Percentiles rank a stretch among this genome's conserved stretches.
Conservation (phyloP, 75 land plant genomes). For the Azolla pinnata region DNA sequence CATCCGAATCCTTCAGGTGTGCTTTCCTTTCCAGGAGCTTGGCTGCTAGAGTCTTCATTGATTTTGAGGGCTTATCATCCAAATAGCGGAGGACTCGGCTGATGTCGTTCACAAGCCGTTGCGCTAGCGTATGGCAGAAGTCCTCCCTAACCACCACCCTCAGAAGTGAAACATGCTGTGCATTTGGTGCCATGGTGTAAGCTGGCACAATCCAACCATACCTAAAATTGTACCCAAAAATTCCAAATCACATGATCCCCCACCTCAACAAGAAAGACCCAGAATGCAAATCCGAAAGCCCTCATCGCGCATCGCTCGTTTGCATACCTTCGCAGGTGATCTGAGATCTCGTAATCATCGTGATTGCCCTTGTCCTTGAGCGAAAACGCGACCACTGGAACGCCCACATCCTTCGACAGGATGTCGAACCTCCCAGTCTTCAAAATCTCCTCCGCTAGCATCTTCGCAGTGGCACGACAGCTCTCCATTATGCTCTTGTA, state of each 20-base stretch:
- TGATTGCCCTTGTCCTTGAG: constrained; percentile 20
- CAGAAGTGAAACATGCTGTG: constrained; percentile 46
- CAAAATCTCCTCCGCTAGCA: constrained; percentile 17
- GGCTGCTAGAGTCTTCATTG: constrained; percentile 9
- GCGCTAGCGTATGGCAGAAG: constrained; percentile 39
- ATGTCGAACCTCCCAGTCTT: constrained; percentile 35
- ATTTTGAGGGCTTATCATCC: constrained; percentile 31
- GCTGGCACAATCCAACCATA: constrained; percentile 49
- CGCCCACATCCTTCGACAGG: constrained; percentile 40
- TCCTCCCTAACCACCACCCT: constrained; percentile 66
- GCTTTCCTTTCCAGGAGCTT: constrained; percentile 1
- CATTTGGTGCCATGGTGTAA: constrained; percentile 49
- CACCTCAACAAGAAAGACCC: background rate
- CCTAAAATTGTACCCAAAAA: background rate
- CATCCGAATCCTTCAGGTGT: background rate
- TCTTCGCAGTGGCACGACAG: constrained; percentile 27
- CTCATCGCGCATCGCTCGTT: no score
- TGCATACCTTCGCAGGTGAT: constrained; percentile 24
- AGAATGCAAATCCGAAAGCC: background rate
- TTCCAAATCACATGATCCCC: background rate
- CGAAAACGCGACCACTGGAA: constrained; percentile 45
- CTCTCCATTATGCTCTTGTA: constrained; percentile 39
- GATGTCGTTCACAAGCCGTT: constrained; percentile 44
- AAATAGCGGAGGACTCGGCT: constrained; percentile 35
- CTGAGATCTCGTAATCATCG: constrained; percentile 34